Percentiles rank a stretch among this genome's conserved stretches.
These are phyloP conservation scores for Neostapfia colusana DNA, from an alignment of 176 grass and related monocot species.

Conservation along the genomic window DNA sequence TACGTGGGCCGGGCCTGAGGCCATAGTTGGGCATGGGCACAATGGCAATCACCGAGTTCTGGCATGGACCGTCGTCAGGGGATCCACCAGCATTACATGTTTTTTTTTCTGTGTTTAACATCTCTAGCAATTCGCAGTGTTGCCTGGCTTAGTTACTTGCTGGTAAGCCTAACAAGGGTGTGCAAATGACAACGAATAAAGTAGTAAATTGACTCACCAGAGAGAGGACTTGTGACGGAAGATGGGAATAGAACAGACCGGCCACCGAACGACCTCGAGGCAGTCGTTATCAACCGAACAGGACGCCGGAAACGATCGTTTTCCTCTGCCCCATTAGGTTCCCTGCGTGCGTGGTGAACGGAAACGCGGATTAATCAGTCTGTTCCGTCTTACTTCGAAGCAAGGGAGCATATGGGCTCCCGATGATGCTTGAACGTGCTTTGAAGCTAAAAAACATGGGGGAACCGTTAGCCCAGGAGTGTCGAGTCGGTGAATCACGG, in stretches of 20 bases:
- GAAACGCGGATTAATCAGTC: conserved; percentile 8
- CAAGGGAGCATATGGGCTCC: conserved; percentile 17
- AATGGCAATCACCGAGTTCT: too few species aligned
- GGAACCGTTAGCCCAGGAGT: background rate
- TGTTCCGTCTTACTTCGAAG: conserved; percentile 6
- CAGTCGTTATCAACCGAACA: background rate
- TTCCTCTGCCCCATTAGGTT: background rate
- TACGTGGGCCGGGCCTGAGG: background rate
- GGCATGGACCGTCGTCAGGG: too few species aligned
- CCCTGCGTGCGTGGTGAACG: background rate
- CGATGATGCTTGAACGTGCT: conserved; percentile 9
- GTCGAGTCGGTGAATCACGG: background rate
- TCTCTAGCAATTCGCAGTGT: background rate
- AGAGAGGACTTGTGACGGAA: background rate
- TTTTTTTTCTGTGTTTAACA: background rate
- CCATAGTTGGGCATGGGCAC: background rate
- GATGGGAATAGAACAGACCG: background rate
- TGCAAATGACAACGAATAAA: conserved; percentile 1
- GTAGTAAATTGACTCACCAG: background rate
- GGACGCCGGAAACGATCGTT: background rate
- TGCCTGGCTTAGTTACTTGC: background rate
- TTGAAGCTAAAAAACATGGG: conserved; percentile 19
- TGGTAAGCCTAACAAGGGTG: background rate
- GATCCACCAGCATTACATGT: too few species aligned
- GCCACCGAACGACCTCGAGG: background rate